Evolutionary conservation across 2,329 filamentous ascomycete genomes (phyloP), one percentile per base, ranked within the genome.

Genomic region (Paecilomyces dactylethromorphus): DNA sequence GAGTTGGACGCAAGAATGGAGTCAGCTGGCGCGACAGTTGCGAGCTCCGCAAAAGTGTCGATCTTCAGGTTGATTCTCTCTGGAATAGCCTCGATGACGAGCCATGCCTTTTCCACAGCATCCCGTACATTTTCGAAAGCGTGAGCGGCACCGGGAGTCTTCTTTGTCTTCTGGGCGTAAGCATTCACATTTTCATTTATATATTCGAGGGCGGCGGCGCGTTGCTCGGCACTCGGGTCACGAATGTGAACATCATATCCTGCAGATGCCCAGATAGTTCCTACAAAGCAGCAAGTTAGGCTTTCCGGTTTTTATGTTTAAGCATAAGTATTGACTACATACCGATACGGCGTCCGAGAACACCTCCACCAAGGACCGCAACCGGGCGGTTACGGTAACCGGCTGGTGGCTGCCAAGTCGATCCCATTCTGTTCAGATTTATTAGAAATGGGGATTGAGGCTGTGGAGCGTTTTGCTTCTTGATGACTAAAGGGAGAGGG

Each of bases 1-100:
- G 78, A 81, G 56, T 84, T 84, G 13, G 75, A 79, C 0, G 74
- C 77, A 0, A 85, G 65, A 18, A 85, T 78, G 52, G 76, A 77
- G 56, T 84, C 82, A 0, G 59, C 24, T 0, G 76, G 75, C 0
- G 79, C 73, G 7, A 72, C 45, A 6, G 62, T n/a, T 21, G 39
- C 39, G n/a, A 45, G 39, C n/a, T 45, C 39, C 18, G 15, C 39
- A 45, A 45, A 45, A 10, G 39, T 21, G 39, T 45, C 39, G 6
- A 45, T 45, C 39, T 45, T 45, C 4, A 45, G 21, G 39, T 45
- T 18, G 39, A 45, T 45, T n/a, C 18, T 45, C 5, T 45, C 39
- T 2, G 39, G 39, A 18, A 45, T 45, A 18, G 39, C 39, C 21
- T 45, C 39, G 39, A 45, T 45, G 10, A 45, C 39, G 1, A 45